phyloP scores from a whole-genome alignment of 495 filamentous ascomycete genomes.

The Bombardia bombarda region DNA sequence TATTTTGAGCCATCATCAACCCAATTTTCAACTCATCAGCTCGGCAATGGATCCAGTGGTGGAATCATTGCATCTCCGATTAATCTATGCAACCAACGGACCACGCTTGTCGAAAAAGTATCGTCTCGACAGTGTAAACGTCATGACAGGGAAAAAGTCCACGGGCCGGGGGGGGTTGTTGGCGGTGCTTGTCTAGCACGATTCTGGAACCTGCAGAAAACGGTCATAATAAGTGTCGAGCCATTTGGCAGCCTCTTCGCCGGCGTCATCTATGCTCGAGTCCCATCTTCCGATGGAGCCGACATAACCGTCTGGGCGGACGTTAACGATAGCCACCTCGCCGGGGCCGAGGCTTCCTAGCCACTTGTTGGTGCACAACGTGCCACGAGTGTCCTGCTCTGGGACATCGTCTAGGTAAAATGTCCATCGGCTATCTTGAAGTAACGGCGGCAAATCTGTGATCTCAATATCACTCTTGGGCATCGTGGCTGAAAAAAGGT shows the following conservation, averaged over 20 bases:
- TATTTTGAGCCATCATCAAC: too few relatives aligned
- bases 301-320: constrained; percentile 63
- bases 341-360: constrained; percentile 43
- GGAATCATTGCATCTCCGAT: too few relatives aligned
- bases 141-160: too few relatives aligned
- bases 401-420: constrained; percentile 56
- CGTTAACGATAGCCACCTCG: constrained; percentile 50
- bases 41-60: too few relatives aligned
- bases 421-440: constrained; percentile 57
- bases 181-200: too few relatives aligned
- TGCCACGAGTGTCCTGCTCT: constrained; percentile 38
- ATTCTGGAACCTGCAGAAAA: constrained; percentile 36
- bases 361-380: constrained; percentile 54
- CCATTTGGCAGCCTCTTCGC: constrained; percentile 42
- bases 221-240: constrained; percentile 52
- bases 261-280: constrained; percentile 32
- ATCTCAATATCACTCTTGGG: constrained; percentile 50
- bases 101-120: too few relatives aligned
- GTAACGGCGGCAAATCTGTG: constrained; percentile 45
- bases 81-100: too few relatives aligned
- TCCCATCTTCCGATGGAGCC: constrained; percentile 50
- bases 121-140: too few relatives aligned
- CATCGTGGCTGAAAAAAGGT: constrained; percentile 39
- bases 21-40: too few relatives aligned
- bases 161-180: too few relatives aligned